These are phyloP conservation scores for Mycena galopus DNA, from an alignment of 768 basidiomycete species.

Conservation along the genomic window DNA sequence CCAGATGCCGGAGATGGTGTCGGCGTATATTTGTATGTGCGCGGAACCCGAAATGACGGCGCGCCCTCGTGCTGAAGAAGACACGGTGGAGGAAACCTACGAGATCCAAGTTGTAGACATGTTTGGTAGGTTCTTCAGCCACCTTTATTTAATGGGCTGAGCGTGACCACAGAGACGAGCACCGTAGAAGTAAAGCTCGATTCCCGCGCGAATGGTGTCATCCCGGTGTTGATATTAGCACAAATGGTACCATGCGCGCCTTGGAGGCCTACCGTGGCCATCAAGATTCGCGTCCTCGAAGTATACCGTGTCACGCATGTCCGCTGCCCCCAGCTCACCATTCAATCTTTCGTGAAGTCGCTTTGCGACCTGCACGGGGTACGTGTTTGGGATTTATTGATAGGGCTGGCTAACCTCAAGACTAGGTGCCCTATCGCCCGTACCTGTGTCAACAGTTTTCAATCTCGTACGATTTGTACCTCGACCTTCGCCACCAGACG, in stretches of 20 bases:
- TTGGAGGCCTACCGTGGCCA: not conserved
- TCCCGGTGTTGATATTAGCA: not conserved
- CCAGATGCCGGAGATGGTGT: not conserved
- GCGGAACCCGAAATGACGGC: not conserved
- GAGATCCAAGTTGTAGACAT: not conserved
- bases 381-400: not conserved
- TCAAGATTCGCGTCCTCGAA: not conserved
- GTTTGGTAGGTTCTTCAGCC: constrained; percentile 26
- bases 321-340: not conserved
- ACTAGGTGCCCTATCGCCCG: not conserved
- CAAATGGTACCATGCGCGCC: not conserved
- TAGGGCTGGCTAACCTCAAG: not conserved
- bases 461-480: not conserved
- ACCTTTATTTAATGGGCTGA: constrained; percentile 27
- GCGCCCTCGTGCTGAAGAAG: not conserved
- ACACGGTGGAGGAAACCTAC: not conserved
- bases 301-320: not conserved
- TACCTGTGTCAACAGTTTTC: not conserved
- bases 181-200: not conserved
- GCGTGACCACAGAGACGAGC: not conserved
- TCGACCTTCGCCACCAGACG: not conserved
- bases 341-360: not conserved
- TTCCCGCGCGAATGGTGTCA: not conserved
- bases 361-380: not conserved
- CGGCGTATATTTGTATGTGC: not conserved